Evolutionary conservation across 352 stramenopile genomes (phyloP), one percentile per base, ranked within the genome.

Genomic region (Globisporangium abappressorium): DNA sequence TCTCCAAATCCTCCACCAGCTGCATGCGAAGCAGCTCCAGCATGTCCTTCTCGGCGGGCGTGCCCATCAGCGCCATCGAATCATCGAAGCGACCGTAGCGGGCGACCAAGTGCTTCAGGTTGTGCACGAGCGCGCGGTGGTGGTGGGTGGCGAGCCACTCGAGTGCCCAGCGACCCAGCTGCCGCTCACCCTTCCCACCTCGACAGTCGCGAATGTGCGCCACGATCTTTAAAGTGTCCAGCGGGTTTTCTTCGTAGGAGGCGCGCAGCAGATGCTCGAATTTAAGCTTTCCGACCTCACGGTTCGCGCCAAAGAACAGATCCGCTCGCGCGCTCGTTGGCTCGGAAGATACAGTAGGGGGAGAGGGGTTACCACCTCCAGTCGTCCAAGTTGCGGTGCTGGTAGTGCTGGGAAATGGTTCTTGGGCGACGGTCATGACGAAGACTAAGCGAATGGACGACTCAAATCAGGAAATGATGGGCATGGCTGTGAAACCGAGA

Each of bases 11-110:
- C 0, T 68, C 30, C 1, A 70, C 34, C 2, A 88, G 74, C 49
- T 85, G 77, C n/a, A 68, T 28, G 4, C 57, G 41, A 4, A 84
- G 69, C 56, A 84, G 55, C 24, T 77, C 74, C 7, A 88, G 68
- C 59, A 71, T 70, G 14, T 64, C 62, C 5, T 43, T 71, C 60
- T 88, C 80, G 4, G 79, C 56, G 3, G 63, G 49, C 12, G 80
- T 78, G 14, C 67, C 69, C 73, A 88, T 77, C 3, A 88, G 66
- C 61, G 70, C 74, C 56, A 73, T 51, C 0, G 69, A 18, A 53
- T 85, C 80, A 57, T 88, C 80, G 33, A 83, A 88, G 33, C 80
- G 76, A 9, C 78, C 80, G 65, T 79, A 84, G 36, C 78, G 67
- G 8, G 57, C 61, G 3, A 88, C 51, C 18, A 70, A 81, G 38